These are phyloP conservation scores for Yamadazyma oceani DNA, from an alignment of 1,139 yeast species.

Conservation along the genomic window DNA sequence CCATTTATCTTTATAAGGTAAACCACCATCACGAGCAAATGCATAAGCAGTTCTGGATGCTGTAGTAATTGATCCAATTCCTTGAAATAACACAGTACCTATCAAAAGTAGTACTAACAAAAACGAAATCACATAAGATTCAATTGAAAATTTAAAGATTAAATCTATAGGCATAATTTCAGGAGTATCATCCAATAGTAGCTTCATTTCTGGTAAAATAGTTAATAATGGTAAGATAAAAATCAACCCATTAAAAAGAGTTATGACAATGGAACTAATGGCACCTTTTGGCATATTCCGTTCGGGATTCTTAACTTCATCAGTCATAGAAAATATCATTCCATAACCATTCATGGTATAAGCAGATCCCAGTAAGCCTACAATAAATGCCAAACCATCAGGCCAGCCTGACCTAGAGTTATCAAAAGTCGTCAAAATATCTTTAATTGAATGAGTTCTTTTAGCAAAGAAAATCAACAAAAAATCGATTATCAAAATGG, in stretches of 20 bases:
- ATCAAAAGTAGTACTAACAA: constrained; percentile 64
- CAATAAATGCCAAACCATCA: constrained; percentile 60
- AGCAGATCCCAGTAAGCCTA: constrained; percentile 76
- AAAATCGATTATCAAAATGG: constrained; percentile 68
- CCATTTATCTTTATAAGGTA: constrained; percentile 70
- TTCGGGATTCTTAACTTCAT: constrained; percentile 77
- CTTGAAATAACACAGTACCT: constrained; percentile 74
- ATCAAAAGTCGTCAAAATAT: constrained; percentile 68
- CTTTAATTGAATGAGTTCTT: constrained; percentile 57
- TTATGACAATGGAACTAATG: constrained; percentile 60
- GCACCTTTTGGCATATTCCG: constrained; percentile 78
- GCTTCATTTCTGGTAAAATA: constrained; percentile 64
- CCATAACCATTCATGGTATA: constrained; percentile 84
- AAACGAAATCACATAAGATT: constrained; percentile 65
- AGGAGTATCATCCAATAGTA: constrained; percentile 57
- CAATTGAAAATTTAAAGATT: constrained; percentile 69
- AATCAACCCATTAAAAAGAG: constrained; percentile 66
- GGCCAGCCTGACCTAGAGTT: constrained; percentile 76
- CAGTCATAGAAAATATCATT: constrained; percentile 77
- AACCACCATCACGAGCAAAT: constrained; percentile 85
- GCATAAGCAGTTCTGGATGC: constrained; percentile 87
- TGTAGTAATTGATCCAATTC: constrained; percentile 78
- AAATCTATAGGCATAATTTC: constrained; percentile 65
- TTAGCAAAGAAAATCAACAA: constrained; percentile 60
- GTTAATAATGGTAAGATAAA: constrained; percentile 71